These are phyloP conservation scores for Oryza brachyantha DNA, from an alignment of 176 grass and related monocot genomes.

Conservation along the genomic window DNA sequence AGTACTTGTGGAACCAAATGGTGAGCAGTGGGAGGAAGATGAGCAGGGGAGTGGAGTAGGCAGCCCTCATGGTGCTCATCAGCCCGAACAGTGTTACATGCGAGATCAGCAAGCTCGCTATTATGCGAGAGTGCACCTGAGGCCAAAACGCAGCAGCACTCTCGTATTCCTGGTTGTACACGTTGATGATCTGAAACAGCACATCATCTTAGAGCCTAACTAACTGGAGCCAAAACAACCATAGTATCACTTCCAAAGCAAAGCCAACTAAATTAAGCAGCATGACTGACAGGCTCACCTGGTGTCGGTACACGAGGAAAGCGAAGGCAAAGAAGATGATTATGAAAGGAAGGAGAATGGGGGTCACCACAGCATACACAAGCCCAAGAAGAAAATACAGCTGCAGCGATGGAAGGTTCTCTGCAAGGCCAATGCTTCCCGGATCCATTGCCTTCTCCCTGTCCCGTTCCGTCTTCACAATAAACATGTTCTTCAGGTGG, in stretches of 20 bases:
- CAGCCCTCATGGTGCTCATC: constrained; percentile 80
- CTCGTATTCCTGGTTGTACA: constrained; percentile 97
- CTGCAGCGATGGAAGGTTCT: constrained; percentile 86
- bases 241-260: not conserved
- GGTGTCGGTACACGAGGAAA: constrained; percentile 89
- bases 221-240: no score
- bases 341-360: constrained; percentile 87
- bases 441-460: constrained; percentile 90
- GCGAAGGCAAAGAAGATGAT: constrained; percentile 88
- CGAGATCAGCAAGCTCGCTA: constrained; percentile 82
- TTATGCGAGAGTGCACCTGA: constrained; percentile 82
- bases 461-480: constrained; percentile 90
- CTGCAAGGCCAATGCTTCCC: constrained; percentile 72
- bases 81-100: constrained; percentile 77
- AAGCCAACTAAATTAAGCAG: constrained; percentile 3
- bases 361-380: constrained; percentile 83
- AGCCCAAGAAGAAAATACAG: constrained; percentile 93
- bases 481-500: constrained; percentile 95
- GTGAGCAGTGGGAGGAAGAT: constrained; percentile 76
- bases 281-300: constrained; percentile 44
- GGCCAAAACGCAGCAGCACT: constrained; percentile 92
- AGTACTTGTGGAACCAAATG: constrained; percentile 91
- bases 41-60: constrained; percentile 83
- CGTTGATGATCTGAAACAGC: constrained; percentile 91
- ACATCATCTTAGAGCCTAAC: no score